These are phyloP conservation scores for Spiraea crenata DNA, from an alignment of 331 rosid species.

Conservation along the genomic window DNA sequence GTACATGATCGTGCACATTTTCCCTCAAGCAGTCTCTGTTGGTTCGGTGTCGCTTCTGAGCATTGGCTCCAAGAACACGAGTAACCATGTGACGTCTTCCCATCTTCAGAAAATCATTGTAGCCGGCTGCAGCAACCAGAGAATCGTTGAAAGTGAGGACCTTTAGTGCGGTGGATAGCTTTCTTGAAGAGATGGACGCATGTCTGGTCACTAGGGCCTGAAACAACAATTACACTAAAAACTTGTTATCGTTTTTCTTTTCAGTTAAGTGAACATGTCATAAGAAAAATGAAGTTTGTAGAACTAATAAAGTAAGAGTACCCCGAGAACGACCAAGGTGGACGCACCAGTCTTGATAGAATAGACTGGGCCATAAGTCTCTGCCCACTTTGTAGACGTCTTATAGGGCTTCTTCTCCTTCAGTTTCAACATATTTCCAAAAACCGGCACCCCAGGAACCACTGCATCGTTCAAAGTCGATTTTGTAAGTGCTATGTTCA, in stretches of 20 bases:
- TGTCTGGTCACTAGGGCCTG: constrained; percentile 80
- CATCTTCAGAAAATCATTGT: constrained; percentile 70
- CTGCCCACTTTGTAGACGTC: constrained; percentile 64
- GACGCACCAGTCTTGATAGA: constrained; percentile 77
- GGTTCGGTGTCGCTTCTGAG: constrained; percentile 71
- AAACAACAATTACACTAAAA: constrained; percentile 4
- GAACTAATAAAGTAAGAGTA: neutral
- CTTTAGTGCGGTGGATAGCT: constrained; percentile 54
- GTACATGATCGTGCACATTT: constrained; percentile 46
- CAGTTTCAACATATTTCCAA: constrained; percentile 79
- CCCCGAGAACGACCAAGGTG: constrained; percentile 80
- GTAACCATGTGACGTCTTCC: constrained; percentile 47
- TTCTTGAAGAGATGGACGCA: constrained; percentile 69
- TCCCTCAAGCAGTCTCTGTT: constrained; percentile 57
- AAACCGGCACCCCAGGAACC: constrained; percentile 69
- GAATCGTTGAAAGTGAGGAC: constrained; percentile 56
- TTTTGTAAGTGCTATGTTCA: too few species aligned
- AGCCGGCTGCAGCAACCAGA: constrained; percentile 76
- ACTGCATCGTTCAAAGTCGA: constrained; percentile 28
- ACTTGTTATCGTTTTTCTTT: too few species aligned
- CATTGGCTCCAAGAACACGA: constrained; percentile 61
- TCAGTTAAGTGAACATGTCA: too few species aligned
- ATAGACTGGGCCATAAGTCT: constrained; percentile 65
- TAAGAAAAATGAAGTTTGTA: too few species aligned
- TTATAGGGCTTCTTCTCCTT: constrained; percentile 88